Percentiles rank a stretch among this genome's conserved stretches.
Evolutionary conservation across 169 alveolate genomes (phyloP).

Genomic region (Cryptosporidium xiaoi): DNA sequence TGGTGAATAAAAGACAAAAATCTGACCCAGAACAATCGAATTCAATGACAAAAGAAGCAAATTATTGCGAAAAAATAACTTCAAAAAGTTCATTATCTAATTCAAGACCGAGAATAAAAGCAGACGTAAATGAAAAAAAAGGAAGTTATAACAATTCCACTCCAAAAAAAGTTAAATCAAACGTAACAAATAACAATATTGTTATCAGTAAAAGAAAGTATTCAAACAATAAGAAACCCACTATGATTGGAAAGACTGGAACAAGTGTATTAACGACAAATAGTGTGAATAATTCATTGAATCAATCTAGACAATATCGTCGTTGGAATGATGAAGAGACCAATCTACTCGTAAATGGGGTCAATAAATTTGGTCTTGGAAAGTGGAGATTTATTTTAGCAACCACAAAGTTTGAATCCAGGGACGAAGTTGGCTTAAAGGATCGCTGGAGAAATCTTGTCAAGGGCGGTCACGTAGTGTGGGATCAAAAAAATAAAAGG

Average conservation of each 20-base stretch:
- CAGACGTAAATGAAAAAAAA: neutral
- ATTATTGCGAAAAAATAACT: too few relatives aligned
- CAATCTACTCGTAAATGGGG: conserved; percentile 37
- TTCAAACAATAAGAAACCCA: neutral
- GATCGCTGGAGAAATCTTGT: conserved; percentile 72
- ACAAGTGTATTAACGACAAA: too few relatives aligned
- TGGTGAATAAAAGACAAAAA: too few relatives aligned
- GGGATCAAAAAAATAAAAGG: conserved; percentile 19
- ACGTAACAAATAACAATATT: neutral
- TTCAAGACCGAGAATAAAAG: neutral
- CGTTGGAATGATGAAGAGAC: conserved; percentile 71
- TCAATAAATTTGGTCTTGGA: conserved; percentile 52
- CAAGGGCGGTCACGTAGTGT: conserved; percentile 67
- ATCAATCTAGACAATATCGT: conserved; percentile 34
- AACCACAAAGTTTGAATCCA: conserved; percentile 18
- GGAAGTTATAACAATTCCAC: neutral
- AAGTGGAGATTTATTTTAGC: conserved; percentile 66
- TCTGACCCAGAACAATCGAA: too few relatives aligned
- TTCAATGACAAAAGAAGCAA: neutral
- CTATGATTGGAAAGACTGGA: neutral
- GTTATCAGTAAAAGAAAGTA: neutral
- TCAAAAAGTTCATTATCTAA: neutral
- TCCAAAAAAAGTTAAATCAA: too few relatives aligned
- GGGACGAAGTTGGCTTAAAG: conserved; percentile 70
- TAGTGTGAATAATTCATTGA: neutral